phyloP scores from a whole-genome alignment of 1,139 yeast genomes.

The Taphrina pruni region DNA sequence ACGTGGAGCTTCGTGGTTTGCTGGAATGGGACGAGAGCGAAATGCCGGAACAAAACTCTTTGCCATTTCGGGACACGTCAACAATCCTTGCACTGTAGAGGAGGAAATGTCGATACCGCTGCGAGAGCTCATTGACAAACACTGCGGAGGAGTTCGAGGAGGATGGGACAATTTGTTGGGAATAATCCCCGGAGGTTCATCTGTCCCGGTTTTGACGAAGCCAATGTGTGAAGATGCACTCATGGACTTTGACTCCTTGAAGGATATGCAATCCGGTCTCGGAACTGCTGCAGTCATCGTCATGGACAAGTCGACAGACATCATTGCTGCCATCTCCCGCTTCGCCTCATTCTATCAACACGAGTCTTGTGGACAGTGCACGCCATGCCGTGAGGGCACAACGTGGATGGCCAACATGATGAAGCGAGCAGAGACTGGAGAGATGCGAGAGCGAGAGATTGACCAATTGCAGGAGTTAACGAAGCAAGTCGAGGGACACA shows the following conservation, averaged over 20 bases:
- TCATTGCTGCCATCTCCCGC: constrained; percentile 83
- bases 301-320: constrained; percentile 82
- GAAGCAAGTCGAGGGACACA: constrained; percentile 73
- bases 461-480: constrained; percentile 82
- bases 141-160: constrained; percentile 87
- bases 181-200: constrained; percentile 86
- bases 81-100: constrained; percentile 89
- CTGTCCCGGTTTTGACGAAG: constrained; percentile 79
- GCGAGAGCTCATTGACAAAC: constrained; percentile 78
- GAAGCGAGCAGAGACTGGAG: constrained; percentile 79
- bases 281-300: constrained; percentile 94
- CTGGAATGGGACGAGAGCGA: constrained; percentile 79
- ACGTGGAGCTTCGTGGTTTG: constrained; percentile 88
- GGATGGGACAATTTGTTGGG: constrained; percentile 91
- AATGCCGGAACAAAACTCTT: constrained; percentile 80
- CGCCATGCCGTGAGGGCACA: constrained; percentile 94
- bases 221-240: constrained; percentile 68
- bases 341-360: constrained; percentile 82
- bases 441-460: constrained; percentile 77
- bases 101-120: constrained; percentile 91
- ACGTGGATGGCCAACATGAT: constrained; percentile 82
- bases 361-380: constrained; percentile 92
- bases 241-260: constrained; percentile 86
- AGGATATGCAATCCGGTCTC: constrained; percentile 82
- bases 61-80: constrained; percentile 87